A percentile compares a stretch with the other conserved stretches of the same genome.
These are phyloP conservation scores for Nissolia schottii DNA, from an alignment of 306 rosid genomes.

Conservation along the genomic window DNA sequence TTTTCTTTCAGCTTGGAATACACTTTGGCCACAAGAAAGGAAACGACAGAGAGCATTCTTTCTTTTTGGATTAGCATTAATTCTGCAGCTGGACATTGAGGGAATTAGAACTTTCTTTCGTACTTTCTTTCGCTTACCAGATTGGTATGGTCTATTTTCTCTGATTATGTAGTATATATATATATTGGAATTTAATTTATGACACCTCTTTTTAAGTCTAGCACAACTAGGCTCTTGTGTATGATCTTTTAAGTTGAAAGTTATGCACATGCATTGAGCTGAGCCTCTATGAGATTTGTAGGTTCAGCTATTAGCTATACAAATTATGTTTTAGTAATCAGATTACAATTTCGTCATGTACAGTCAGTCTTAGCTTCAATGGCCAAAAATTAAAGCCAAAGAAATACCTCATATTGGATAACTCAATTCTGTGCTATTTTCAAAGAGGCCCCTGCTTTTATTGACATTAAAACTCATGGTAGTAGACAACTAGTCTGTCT, in stretches of 20 bases:
- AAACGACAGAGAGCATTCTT: slow-evolving; percentile 95
- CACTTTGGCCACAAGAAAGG: slow-evolving; percentile 98
- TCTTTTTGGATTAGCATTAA: slow-evolving; percentile 87
- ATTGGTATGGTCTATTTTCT: slow-evolving; percentile 55
- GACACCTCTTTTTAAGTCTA: neutral
- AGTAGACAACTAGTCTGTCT: neutral
- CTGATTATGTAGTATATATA: slow-evolving; percentile 12
- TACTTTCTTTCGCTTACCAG: slow-evolving; percentile 88
- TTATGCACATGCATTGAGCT: slow-evolving; percentile 3
- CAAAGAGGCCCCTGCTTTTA: neutral
- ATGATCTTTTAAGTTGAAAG: neutral
- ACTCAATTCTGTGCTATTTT: neutral
- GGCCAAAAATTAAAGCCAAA: neutral
- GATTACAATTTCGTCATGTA: neutral
- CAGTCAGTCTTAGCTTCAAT: neutral
- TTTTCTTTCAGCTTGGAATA: slow-evolving; percentile 69
- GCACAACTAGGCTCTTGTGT: neutral
- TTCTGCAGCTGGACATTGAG: slow-evolving; percentile 81
- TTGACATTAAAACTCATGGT: neutral
- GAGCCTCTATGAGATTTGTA: neutral
- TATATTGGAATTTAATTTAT: slow-evolving; percentile 8
- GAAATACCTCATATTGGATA: neutral
- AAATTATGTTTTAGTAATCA: neutral
- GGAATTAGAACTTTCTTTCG: slow-evolving; percentile 85
- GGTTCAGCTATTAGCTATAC: neutral